Evolutionary conservation across 805 yeast species (phyloP).

Genomic region (Teunomyces gatunensis): DNA sequence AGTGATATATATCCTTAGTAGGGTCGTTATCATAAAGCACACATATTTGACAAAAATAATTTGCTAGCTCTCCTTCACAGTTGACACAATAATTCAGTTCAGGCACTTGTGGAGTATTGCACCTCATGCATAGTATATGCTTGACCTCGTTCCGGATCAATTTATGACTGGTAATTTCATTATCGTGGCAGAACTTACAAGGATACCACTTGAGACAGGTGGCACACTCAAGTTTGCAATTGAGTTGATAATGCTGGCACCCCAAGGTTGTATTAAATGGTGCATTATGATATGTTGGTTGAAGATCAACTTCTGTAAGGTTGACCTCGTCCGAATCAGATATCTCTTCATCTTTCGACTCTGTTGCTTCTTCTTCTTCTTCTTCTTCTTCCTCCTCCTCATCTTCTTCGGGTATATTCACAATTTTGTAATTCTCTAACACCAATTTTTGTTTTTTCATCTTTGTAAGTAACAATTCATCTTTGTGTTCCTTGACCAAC

Average conservation of each 20-base stretch:
- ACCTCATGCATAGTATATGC: slow-evolving; percentile 78
- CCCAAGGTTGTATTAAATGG: slow-evolving; percentile 53
- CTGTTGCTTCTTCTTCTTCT: slow-evolving; percentile 6
- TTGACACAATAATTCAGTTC: slow-evolving; percentile 59
- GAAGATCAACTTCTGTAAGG: slow-evolving; percentile 46
- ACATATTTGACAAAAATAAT: slow-evolving; percentile 76
- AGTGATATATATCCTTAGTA: slow-evolving; percentile 81
- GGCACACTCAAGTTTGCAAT: slow-evolving; percentile 81
- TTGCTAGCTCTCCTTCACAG: slow-evolving; percentile 67
- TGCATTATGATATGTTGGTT: slow-evolving; percentile 47
- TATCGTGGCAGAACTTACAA: slow-evolving; percentile 86
- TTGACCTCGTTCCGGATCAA: slow-evolving; percentile 53
- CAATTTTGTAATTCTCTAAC: slow-evolving; percentile 8
- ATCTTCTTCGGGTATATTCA: not conserved
- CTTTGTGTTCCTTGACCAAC: slow-evolving; percentile 9
- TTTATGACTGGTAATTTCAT: slow-evolving; percentile 46
- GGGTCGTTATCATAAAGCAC: slow-evolving; percentile 80
- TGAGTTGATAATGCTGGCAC: slow-evolving; percentile 78
- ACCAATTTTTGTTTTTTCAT: slow-evolving; percentile 17
- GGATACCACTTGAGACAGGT: slow-evolving; percentile 71
- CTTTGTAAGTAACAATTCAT: slow-evolving; percentile 5
- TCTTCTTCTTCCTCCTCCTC: slow-evolving; percentile 7
- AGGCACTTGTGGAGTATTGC: slow-evolving; percentile 74
- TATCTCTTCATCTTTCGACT: slow-evolving; percentile 4
- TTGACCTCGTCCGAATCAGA: slow-evolving; percentile 41